Evolutionary conservation across 2,329 filamentous ascomycete species (phyloP).

Genomic region (Graphilbum ipis-grandicollis): DNA sequence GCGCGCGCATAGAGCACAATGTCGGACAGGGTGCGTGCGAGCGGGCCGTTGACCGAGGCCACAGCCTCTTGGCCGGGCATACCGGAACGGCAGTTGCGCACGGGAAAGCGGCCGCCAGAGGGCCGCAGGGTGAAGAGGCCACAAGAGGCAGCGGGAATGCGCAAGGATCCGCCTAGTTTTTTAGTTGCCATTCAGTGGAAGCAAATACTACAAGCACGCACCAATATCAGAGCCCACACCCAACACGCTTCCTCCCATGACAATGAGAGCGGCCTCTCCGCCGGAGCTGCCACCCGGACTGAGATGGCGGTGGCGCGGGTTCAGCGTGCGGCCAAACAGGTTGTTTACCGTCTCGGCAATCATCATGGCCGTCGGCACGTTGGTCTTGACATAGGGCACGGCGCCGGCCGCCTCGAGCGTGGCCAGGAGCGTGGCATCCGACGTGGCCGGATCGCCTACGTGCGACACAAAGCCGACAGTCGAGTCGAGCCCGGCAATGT

Average conservation of each 20-base stretch:
- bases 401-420: constrained; percentile 30
- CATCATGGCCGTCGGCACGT: constrained; percentile 46
- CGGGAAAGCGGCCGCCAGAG: constrained; percentile 42
- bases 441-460: constrained; percentile 35
- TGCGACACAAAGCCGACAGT: constrained; percentile 48
- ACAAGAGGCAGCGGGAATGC: constrained; percentile 36
- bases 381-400: constrained; percentile 39
- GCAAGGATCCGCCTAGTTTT: constrained; percentile 31
- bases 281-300: constrained; percentile 51
- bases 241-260: constrained; percentile 37
- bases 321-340: constrained; percentile 42
- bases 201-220: neutral
- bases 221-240: constrained; percentile 50
- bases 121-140: constrained; percentile 39
- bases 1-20: constrained; percentile 34
- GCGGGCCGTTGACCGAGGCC: constrained; percentile 44
- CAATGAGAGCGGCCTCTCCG: constrained; percentile 47
- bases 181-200: too few species aligned
- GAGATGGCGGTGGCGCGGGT: constrained; percentile 39
- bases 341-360: constrained; percentile 51
- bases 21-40: constrained; percentile 37
- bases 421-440: constrained; percentile 22
- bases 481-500: constrained; percentile 39
- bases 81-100: constrained; percentile 32
- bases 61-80: constrained; percentile 50